Conservation (phyloP, 257 asterid species). For the Thymus mandschuricus region DNA sequence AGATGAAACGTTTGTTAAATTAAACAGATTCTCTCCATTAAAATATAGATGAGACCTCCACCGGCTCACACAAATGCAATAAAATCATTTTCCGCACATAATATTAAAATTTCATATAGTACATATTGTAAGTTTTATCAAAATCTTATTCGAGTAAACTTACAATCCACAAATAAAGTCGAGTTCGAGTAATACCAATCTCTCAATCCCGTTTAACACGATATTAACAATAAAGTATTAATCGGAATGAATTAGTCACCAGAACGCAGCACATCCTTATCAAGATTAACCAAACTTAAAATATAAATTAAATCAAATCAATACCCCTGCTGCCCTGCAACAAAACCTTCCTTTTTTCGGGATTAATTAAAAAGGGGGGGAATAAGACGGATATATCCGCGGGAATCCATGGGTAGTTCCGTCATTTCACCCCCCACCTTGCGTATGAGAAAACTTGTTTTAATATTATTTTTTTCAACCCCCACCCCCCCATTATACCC, state of each 20-base stretch:
- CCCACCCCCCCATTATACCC: background rate
- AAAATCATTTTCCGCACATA: no score
- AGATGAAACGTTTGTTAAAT: no score
- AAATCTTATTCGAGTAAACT: no score
- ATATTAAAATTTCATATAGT: no score
- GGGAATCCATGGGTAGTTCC: constrained; percentile 12
- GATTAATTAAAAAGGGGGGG: background rate
- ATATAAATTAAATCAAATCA: background rate
- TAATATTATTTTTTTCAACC: background rate
- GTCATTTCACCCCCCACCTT: background rate
- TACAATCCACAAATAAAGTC: no score
- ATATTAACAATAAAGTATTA: no score
- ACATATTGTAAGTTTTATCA: no score
- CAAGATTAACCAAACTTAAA: background rate
- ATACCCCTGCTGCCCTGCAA: background rate
- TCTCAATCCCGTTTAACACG: no score
- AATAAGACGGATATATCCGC: constrained; percentile 7
- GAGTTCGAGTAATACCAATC: no score
- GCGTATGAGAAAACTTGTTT: background rate
- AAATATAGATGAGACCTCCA: no score
- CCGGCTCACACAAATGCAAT: no score
- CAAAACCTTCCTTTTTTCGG: background rate
- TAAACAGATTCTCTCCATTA: no score
- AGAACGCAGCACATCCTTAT: background rate
- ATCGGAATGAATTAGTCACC: background rate